Base-by-base conservation (phyloP, 352 stramenopile genomes). In the Peronospora tabacina region DNA sequence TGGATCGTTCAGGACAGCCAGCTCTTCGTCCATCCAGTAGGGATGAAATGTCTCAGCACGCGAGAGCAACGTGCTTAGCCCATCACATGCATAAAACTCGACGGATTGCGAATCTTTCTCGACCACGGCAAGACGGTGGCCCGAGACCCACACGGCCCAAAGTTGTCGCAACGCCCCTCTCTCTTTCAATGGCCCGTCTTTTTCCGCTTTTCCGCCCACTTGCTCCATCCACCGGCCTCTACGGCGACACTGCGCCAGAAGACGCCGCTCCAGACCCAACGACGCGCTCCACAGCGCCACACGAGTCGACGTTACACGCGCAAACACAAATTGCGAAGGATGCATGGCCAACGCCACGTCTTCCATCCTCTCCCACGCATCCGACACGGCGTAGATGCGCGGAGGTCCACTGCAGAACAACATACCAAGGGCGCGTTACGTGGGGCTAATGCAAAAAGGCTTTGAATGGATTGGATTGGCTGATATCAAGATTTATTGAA, bases 1-100 rank as follows among this genome's bases (percentile, higher is more conserved):
- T 50, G 44, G 7, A 19, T 58, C 32, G n/a, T 48, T 37, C 2
- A 15, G 1, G 17, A n/a, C 10, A 6, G 10, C 6, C n/a, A 22
- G 10, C 13, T 29, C 16, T 9, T 52, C 15, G 7, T 44, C 47
- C 15, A 22, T 37, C 2, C 22, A 39, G 11, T 58, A 52, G 10
- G 24, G 26, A 7, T 38, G 26, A 0, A 15, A 59, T 34, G 38
- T 52, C 10, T 59, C 49, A 16, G 52, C 52, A 8, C 48, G 42
- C 19, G 36, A 13, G 11, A 75, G 45, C 17, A 72, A 39, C n/a
- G 49, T 32, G 2, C 44, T 37, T 0, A 87, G 66, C 5, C 72
- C 76, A 11, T 84, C 66, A 28, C 88, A 87, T 5, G 61, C 58
- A 48, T 88, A 90, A 36, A 90, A 82, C 56, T 90, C 79, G 49